Evolutionary conservation across 208 protist species (phyloP), one percentile per base, ranked within the genome.

Genomic region (Angomonas deanei): DNA sequence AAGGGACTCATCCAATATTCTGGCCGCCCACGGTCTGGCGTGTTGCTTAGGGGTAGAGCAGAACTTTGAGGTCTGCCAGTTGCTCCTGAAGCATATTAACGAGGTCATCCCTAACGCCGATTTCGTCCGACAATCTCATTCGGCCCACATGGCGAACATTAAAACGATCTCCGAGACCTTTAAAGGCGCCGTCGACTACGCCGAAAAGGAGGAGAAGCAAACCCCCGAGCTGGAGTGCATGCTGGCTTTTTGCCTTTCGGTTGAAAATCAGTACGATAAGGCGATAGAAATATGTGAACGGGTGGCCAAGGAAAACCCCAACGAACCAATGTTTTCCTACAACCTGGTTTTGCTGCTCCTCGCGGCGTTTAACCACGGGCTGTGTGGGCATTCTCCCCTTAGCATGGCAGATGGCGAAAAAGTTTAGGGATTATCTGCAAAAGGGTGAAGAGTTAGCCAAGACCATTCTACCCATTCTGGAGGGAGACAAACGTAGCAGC

Each of bases 161-260:
- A 88, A 89, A 70, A 76, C 78, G 62, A 73, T 83, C 42, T 80
- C 75, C 55, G 83, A 86, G 30, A 61, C 79, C 59, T 92, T 87
- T 74, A 86, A 89, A 69, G 78, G 85, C 61, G 84, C 85, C 10
- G 75, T 85, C 26, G 83, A 94, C 67, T 85, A 94, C 68, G 74
- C 89, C 17, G 46, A 52, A 31, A 67, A 78, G 52, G 63, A 73
- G 57, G 32, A 58, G 21, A 23, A 52, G 10, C 73, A 71, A 19
- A 82, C 73, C 27, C 70, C 78, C 19, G 57, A 79, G 53, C 86
- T 92, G 74, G 65, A 79, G 38, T 78, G 78, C 1, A 77, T 76
- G 34, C 67, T 92, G 24, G 80, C 85, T 26, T 88, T 91, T 66
- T 95, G 88, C 75, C 68, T 86, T 38, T 77, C 79, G 0, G 70